Evolutionary conservation across 2,329 filamentous ascomycete species (phyloP), one percentile per base, ranked within the genome.

Genomic region (Cryphonectria nitschkei): DNA sequence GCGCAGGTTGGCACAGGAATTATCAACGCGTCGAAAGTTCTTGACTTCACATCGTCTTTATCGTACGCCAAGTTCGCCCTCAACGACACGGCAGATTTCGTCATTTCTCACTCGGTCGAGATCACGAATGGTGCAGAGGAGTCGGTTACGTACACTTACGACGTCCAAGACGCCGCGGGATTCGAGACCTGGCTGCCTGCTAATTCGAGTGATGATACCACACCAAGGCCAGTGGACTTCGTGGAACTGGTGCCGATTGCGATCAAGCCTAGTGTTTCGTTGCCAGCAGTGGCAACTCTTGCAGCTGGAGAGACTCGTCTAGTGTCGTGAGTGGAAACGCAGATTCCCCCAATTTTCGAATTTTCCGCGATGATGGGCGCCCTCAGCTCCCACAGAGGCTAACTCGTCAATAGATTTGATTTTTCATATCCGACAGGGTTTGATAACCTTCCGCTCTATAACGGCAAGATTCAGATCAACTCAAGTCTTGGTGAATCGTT

Each of bases 51-150:
- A 2, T 82, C 81, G 0, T 69, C 78, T 41, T 75, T 85, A 37
- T 78, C 77, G 32, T 83, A 81, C 19, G 79, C 81, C 41, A 82
- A 82, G 13, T 82, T 88, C 63, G 80, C 83, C 14, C 81, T 88
- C 68, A 85, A 84, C 66, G 86, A 88, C 69, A 86, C 84, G 0
- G 78, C 81, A 58, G 73, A 83, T 67, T 84, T 87, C 71, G 74
- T 74, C 32, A 29, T 26, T 7, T 39, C 29, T 66, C 75, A 72
- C 34, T 41, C 62, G 3, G 70, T 73, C 22, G 56, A 68, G 5
- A 68, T 73, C 7, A 58, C 66, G 7, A 72, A 73, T 46, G 52
- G 54, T 46, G 67, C 69, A 16, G 65, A 67, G 2, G 71, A 69
- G 39, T 50, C 50, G 16, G 69, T 71, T 0, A 62, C 71, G 1